Evolutionary conservation across 345 rosid species (phyloP), one percentile per base, ranked within the genome.

Genomic region (Mallotus nudiflorus): DNA sequence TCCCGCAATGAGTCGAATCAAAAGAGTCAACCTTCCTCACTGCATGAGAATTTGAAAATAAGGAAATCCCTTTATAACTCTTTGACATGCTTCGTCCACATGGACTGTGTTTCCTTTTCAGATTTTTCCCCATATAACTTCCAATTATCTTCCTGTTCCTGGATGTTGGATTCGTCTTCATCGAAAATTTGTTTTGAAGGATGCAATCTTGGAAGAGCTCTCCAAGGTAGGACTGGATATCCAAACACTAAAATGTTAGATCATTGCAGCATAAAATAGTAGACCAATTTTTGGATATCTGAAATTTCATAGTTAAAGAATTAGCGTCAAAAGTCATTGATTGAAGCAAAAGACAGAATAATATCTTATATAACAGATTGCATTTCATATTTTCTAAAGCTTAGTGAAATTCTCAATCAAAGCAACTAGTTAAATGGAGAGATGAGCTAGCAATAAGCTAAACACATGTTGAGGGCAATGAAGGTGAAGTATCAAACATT

Each of bases 151-250:
- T 37, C 39, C 28, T 35, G 57, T 33, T 33, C 6, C 31, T 51
- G 40, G 58, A 45, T n/a, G 70, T 22, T 66, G 31, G 12, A 66
- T 24, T 16, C 59, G 51, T 51, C 48, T 60, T 66, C 19, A 29
- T 66, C 19, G 19, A 66, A 50, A 28, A 10, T 33, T 20, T 44
- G 40, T 28, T 28, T 25, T 19, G 7, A 29, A 18, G 39, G 28
- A 22, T 31, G 44, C n/a, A 14, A 13, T 15, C 67, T 45, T 13
- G 20, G 20, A 31, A 40, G 50, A 61, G 66, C 55, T 27, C n/a
- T n/a, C n/a, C n/a, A n/a, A 65, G 27, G 44, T 8, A 65, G 33
- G 13, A 39, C 56, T 65, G 20, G 42, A 65, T 28, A 16, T 20
- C 19, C 68, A n/a, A 29, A 65, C 16, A 65, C 16, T 48, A 52